A percentile compares a stretch with the other conserved stretches of the same genome.
phyloP scores from a whole-genome alignment of 2,329 filamentous ascomycete genomes.

The Scopulariopsis brevicaulis region DNA sequence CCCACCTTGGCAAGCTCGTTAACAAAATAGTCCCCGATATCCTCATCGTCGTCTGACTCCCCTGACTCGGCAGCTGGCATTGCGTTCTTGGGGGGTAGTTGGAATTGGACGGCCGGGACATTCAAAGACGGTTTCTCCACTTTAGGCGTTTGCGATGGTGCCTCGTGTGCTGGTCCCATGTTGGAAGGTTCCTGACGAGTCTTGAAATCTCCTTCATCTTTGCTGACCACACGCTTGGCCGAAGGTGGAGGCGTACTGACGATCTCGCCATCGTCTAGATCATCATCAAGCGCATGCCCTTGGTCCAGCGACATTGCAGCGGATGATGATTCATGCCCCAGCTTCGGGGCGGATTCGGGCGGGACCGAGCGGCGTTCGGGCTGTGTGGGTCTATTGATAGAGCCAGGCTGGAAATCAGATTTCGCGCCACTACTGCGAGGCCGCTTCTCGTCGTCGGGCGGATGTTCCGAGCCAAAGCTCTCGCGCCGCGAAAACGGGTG shows the following conservation, averaged over 20 bases:
- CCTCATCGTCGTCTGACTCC: conserved; percentile 45
- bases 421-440: conserved; percentile 43
- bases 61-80: conserved; percentile 12
- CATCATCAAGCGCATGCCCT: neutral
- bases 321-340: neutral
- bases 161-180: neutral
- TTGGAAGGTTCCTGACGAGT: neutral
- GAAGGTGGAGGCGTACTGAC: neutral
- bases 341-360: neutral
- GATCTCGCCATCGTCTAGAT: neutral
- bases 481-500: conserved; percentile 25
- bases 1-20: conserved; percentile 40
- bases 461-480: conserved; percentile 21
- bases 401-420: conserved; percentile 22
- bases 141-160: neutral
- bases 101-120: conserved; percentile 21
- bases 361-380: conserved; percentile 1
- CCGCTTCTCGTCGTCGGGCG: conserved; percentile 26
- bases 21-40: conserved; percentile 45
- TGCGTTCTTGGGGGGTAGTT: conserved; percentile 24
- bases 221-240: neutral
- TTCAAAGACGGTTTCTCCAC: conserved; percentile 12
- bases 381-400: neutral
- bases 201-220: neutral
- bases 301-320: neutral